Evolutionary conservation across 805 yeast species (phyloP), one percentile per base, ranked within the genome.

Genomic region (Clavispora santaluciae): DNA sequence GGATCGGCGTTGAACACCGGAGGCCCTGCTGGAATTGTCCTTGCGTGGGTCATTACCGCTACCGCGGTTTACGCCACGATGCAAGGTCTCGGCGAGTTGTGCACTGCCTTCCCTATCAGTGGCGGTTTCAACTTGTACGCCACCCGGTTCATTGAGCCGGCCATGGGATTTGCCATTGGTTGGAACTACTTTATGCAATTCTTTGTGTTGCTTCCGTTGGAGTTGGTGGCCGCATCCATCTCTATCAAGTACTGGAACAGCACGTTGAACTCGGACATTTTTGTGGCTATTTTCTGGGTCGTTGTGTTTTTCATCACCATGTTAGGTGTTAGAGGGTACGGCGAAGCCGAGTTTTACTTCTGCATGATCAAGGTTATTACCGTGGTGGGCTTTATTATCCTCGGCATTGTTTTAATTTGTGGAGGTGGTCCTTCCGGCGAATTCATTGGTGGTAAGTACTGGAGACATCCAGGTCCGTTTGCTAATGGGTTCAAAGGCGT

Each of bases 101-200:
- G 75, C 18, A 77, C 76, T 25, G 68, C 75, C 1, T 75, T 66
- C 57, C 80, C 80, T 3, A 72, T 74, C 20, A 54, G 70, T 38
- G 75, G 75, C 33, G 61, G 66, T 6, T 65, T 66, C 55, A 75
- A 79, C 70, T 57, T 89, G 71, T 50, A 69, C 75, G 53, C 84
- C 68, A 70, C 79, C 36, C 66, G 87, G 49, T 73, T 81, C 75
- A 67, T 81, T 30, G 87, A 82, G 46, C 81, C 82, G 12, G 77
- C 84, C 17, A 68, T 81, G 57, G 87, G 87, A 1, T 83, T 83
- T 54, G 79, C 87, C 36, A 76, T 81, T 57, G 86, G 85, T 29
- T 78, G 84, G 86, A 79, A 79, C 57, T 83, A 83, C 59, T 73
- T 75, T 29, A 64, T 79, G 45, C 72, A 75, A 53, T 60, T 54